These are phyloP conservation scores for Melampsora larici-populina DNA, from an alignment of 1,284 basidiomycete species.

Conservation along the genomic window DNA sequence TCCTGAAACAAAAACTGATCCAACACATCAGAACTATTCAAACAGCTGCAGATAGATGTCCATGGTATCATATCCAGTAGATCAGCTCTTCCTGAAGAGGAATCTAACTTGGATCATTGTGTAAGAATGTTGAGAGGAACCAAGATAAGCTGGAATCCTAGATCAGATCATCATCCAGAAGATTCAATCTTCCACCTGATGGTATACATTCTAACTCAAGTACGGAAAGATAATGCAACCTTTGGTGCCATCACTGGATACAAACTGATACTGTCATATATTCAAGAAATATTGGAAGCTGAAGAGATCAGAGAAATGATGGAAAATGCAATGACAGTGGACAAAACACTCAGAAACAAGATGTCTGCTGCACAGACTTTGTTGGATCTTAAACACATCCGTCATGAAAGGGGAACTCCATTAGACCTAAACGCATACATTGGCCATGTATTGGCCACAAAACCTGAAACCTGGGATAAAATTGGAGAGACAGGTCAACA, in stretches of 20 bases:
- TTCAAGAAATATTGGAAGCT: neutral
- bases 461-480: neutral
- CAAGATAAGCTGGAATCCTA: neutral
- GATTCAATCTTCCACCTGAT: neutral
- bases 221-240: neutral
- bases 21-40: no score
- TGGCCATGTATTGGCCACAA: neutral
- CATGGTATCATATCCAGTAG: no score
- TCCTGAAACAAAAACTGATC: no score
- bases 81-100: no score
- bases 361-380: neutral
- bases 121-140: no score
- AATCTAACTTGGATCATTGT: no score
- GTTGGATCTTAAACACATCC: neutral
- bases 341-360: neutral
- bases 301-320: neutral
- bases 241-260: neutral
- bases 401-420: neutral
- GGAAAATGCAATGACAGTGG: neutral
- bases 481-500: neutral
- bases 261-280: neutral
- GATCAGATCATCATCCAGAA: neutral
- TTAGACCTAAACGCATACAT: neutral
- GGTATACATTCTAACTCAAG: neutral
- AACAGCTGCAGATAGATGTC: no score